A percentile compares a stretch with the other conserved stretches of the same genome.
These are phyloP conservation scores for Colletotrichum plurivorum DNA, from an alignment of 2,329 filamentous ascomycete species.

Conservation along the genomic window DNA sequence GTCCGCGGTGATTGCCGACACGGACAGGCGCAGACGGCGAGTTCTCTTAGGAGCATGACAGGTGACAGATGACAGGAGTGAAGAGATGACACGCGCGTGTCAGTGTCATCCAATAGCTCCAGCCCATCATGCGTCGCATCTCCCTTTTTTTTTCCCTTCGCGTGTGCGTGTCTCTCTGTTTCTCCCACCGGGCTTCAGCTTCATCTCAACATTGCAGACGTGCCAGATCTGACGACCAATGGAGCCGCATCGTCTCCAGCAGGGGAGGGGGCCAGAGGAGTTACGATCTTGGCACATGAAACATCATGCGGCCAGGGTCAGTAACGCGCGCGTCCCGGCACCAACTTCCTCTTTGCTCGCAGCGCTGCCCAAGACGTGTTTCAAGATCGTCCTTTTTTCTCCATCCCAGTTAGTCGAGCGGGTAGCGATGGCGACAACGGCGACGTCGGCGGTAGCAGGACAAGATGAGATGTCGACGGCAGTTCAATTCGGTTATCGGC, in stretches of 20 bases:
- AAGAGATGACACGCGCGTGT: conserved; percentile 14
- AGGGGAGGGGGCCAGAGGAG: neutral
- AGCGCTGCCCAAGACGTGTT: conserved; percentile 2
- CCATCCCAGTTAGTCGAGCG: neutral
- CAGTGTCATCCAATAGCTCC: conserved; percentile 27
- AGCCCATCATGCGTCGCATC: conserved; percentile 10
- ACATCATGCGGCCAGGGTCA: conserved; percentile 30
- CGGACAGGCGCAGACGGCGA: neutral
- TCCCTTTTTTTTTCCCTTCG: neutral
- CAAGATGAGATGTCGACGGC: neutral
- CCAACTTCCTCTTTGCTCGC: neutral
- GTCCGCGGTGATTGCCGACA: neutral
- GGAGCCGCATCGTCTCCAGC: conserved; percentile 13
- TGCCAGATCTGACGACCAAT: conserved; percentile 7
- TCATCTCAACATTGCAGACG: conserved; percentile 22
- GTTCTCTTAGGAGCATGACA: neutral
- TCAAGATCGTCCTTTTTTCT: conserved; percentile 22
- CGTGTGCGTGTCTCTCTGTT: neutral
- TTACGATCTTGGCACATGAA: conserved; percentile 33
- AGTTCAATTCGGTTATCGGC: neutral
- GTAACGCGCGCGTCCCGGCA: conserved; percentile 14
- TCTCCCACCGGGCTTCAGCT: conserved; percentile 13
- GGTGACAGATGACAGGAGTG: conserved; percentile 31
- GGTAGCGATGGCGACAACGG: neutral
- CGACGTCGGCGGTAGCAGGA: neutral